Evolutionary conservation across 2,329 filamentous ascomycete species (phyloP).

Genomic region (Talaromyces sp.): DNA sequence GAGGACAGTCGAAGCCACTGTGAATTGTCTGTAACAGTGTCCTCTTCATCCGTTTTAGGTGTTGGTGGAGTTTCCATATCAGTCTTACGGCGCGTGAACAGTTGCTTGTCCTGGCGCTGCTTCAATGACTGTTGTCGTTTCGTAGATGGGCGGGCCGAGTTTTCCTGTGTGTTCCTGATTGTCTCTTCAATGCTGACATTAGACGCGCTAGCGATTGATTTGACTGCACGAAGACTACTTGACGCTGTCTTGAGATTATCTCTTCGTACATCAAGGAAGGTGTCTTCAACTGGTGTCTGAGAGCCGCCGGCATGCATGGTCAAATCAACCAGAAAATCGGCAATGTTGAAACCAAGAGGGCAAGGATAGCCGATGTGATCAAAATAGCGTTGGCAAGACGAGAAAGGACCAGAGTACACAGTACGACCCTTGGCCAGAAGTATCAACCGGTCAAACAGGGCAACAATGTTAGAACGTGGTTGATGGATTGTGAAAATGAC

Average conservation of each 20-base stretch:
- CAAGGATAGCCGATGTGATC: constrained; percentile 88
- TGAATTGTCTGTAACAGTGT: constrained; percentile 52
- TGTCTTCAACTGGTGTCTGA: constrained; percentile 53
- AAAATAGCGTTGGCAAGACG: constrained; percentile 86
- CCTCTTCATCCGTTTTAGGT: constrained; percentile 62
- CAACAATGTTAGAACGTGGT: constrained; percentile 95
- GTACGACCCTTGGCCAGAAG: constrained; percentile 83
- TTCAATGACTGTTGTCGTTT: constrained; percentile 78
- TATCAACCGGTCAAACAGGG: constrained; percentile 90
- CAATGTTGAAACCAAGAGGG: constrained; percentile 96
- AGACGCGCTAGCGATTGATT: constrained; percentile 83
- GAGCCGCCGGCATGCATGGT: constrained; percentile 86
- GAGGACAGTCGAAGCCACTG: constrained; percentile 61
- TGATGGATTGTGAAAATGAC: constrained; percentile 99
- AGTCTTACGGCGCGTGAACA: constrained; percentile 78
- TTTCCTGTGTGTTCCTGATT: constrained; percentile 60
- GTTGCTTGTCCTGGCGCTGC: constrained; percentile 79
- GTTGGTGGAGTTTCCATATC: constrained; percentile 56
- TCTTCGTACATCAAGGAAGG: constrained; percentile 56
- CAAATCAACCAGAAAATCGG: constrained; percentile 93
- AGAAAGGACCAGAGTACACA: constrained; percentile 90
- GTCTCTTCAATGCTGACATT: constrained; percentile 68
- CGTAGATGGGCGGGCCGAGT: constrained; percentile 62
- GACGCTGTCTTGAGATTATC: constrained; percentile 69
- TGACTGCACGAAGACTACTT: constrained; percentile 82